Conservation (phyloP, 495 filamentous ascomycete species). For the Podospora tetraspora region DNA sequence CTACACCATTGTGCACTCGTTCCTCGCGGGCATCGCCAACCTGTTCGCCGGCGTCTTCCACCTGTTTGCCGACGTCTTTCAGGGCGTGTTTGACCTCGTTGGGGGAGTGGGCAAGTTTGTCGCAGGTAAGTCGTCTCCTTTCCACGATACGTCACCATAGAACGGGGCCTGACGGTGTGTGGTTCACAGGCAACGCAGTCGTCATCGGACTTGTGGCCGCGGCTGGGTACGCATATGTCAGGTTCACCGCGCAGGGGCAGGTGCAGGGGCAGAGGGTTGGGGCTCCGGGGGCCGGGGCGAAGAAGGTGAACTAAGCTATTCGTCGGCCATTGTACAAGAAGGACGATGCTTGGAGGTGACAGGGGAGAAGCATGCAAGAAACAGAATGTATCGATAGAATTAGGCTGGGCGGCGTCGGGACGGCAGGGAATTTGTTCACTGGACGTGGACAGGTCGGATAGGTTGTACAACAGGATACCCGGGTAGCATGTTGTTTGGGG, state of each 20-base stretch:
- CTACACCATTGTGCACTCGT: constrained; percentile 26
- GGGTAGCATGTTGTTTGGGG: not conserved
- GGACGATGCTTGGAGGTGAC: not conserved
- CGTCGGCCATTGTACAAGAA: not conserved
- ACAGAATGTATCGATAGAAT: not conserved
- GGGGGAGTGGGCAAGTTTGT: constrained; percentile 33
- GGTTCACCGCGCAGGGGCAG: constrained; percentile 26
- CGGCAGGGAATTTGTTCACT: not conserved
- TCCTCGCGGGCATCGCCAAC: constrained; percentile 22
- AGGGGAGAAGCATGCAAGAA: not conserved
- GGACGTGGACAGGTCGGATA: not conserved
- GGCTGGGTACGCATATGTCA: constrained; percentile 24
- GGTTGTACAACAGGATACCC: not conserved
- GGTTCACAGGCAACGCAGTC: constrained; percentile 27
- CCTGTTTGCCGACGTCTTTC: constrained; percentile 24
- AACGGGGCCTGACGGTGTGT: not conserved
- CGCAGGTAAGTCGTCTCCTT: constrained; percentile 22
- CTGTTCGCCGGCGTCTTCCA: constrained; percentile 27
- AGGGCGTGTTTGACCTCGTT: constrained; percentile 28
- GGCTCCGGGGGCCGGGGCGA: constrained; percentile 8
- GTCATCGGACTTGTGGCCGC: constrained; percentile 28
- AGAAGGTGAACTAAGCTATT: constrained; percentile 23
- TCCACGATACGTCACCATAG: not conserved
- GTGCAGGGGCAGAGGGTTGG: constrained; percentile 10
- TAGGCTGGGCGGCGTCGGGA: not conserved